phyloP scores from a whole-genome alignment of 2,329 filamentous ascomycete species.

The Colletotrichum paranaense region DNA sequence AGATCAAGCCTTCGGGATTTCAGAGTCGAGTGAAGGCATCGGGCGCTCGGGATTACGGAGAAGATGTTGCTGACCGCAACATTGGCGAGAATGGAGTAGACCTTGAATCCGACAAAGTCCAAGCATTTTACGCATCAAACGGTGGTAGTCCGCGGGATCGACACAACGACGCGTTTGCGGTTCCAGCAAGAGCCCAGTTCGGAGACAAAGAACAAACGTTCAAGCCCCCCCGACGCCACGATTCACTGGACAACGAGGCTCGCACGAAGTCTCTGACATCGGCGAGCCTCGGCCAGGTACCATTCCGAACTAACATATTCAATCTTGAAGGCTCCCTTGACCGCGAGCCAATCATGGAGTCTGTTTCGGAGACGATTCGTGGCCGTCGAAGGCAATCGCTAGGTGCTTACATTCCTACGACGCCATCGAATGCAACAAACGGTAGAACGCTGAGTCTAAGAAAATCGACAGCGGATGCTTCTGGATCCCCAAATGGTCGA shows the following conservation, averaged over 20 bases:
- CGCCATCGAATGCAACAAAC: not conserved
- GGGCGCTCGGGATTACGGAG: slow-evolving; percentile 67
- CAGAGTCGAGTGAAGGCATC: slow-evolving; percentile 59
- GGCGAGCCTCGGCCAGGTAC: slow-evolving; percentile 24
- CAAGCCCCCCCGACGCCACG: slow-evolving; percentile 10
- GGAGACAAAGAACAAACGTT: slow-evolving; percentile 35
- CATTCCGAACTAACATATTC: slow-evolving; percentile 30
- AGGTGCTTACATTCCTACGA: slow-evolving; percentile 30
- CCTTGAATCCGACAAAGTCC: slow-evolving; percentile 47
- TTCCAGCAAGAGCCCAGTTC: slow-evolving; percentile 23
- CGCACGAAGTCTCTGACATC: slow-evolving; percentile 38
- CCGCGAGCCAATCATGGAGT: slow-evolving; percentile 25
- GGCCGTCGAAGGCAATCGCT: slow-evolving; percentile 30
- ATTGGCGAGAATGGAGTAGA: slow-evolving; percentile 51
- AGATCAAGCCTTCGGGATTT: slow-evolving; percentile 61
- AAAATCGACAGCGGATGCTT: not conserved
- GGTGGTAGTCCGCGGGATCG: slow-evolving; percentile 14
- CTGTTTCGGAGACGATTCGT: slow-evolving; percentile 12
- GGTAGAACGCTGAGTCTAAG: not conserved
- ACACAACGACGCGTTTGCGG: slow-evolving; percentile 35
- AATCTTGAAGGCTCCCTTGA: slow-evolving; percentile 16
- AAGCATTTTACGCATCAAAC: slow-evolving; percentile 48
- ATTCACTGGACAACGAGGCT: not conserved
- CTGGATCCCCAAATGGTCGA: not conserved
- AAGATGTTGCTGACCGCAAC: slow-evolving; percentile 74